Evolutionary conservation across 768 basidiomycete genomes (phyloP).

Genomic region (Mycena floridula): DNA sequence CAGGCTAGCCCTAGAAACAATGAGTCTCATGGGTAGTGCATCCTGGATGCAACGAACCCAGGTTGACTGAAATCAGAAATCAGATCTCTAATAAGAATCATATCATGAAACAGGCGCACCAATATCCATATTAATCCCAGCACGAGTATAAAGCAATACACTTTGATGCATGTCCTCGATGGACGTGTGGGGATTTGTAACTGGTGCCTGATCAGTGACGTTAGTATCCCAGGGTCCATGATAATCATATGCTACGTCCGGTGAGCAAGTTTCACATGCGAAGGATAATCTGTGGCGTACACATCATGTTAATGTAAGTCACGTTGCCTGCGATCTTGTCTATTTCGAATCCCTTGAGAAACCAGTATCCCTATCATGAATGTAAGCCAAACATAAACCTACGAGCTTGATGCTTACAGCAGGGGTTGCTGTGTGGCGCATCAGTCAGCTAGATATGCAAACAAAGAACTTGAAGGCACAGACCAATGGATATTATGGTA

Average conservation of each 20-base stretch:
- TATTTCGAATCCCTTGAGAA: slow-evolving; percentile 17
- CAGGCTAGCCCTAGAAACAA: slow-evolving; percentile 12
- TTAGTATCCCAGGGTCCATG: slow-evolving; percentile 19
- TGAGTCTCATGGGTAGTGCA: not conserved
- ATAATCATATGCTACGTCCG: slow-evolving; percentile 15
- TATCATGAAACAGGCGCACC: too few species aligned
- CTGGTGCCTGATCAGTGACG: slow-evolving; percentile 12
- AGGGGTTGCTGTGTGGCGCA: slow-evolving; percentile 8
- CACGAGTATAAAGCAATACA: slow-evolving; percentile 11
- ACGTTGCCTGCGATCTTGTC: slow-evolving; percentile 14
- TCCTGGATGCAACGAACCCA: not conserved
- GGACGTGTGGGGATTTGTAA: slow-evolving; percentile 17
- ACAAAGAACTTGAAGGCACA: not conserved
- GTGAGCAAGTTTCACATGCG: not conserved
- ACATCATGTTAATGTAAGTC: slow-evolving; percentile 19
- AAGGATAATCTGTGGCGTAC: slow-evolving; percentile 1
- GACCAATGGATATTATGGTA: slow-evolving; percentile 9
- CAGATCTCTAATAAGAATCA: too few species aligned
- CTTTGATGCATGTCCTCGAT: slow-evolving; percentile 15
- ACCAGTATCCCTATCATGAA: slow-evolving; percentile 11
- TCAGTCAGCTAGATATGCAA: not conserved
- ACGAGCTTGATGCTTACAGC: slow-evolving; percentile 1
- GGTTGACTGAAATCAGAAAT: too few species aligned
- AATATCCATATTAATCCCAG: slow-evolving; percentile 14
- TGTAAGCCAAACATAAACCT: not conserved